Evolutionary conservation across 441 rosid species (phyloP), one percentile per base, ranked within the genome.

Genomic region (Cnidoscolus chayamansa): DNA sequence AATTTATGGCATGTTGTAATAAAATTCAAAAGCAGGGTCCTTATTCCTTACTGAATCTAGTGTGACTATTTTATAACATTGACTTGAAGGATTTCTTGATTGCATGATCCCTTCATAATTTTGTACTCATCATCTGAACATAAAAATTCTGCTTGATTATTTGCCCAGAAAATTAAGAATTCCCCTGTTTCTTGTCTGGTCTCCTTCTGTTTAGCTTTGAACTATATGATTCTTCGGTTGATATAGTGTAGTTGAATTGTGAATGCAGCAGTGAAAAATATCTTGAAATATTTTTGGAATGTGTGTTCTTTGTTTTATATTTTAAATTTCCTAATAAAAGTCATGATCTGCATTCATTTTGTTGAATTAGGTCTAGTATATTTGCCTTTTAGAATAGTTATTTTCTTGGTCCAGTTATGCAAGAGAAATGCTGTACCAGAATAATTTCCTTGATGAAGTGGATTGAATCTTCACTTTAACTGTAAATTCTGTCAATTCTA

Each of bases 401-500:
- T 30, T 40, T 20, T 56, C 17, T 37, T 43, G n/a, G 61, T 53
- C 57, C 35, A n/a, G 37, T 57, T 47, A 69, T 57, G 43, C 64
- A 13, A 40, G 8, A 50, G 40, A 20, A 67, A 12, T 57, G 51
- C 16, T 68, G 7, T 68, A 56, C 9, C 35, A 7, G 4, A n/a
- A 1, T 2, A 57, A 11, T 40, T 57, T n/a, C 43, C 43, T 71
- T 63, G 20, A 43, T 55, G 69, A 19, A 55, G 45, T 60, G 25
- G 47, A 72, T 70, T 65, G 1, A 8, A 20, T 32, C 19, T 56
- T 40, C 50, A 71, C 66, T 13, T 50, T 72, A 72, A 49, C 62
- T 9, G 62, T 63, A 55, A 67, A 43, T 5, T 57, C 43, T 78
- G 63, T 61, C 56, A 71, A 55, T 85, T 75, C 58, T 81, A 94